phyloP scores from a whole-genome alignment of 2,329 filamentous ascomycete species.

The Botrytis squamosa region DNA sequence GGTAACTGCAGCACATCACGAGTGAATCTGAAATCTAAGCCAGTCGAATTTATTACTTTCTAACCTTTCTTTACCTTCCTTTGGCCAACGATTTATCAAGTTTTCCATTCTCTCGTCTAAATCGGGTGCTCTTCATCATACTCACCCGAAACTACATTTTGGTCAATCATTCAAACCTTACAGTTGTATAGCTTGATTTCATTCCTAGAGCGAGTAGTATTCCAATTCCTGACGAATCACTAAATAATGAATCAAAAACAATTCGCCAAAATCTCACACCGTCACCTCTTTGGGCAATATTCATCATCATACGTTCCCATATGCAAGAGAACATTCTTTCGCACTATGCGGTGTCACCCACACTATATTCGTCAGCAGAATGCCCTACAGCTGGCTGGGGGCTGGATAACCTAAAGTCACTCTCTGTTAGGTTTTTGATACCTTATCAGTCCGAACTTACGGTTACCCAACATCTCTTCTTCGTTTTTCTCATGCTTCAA shows the following conservation, averaged over 20 bases:
- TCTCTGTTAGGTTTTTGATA: neutral
- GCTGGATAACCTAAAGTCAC: neutral
- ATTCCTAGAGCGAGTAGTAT: neutral
- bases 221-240: neutral
- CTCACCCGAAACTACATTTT: neutral
- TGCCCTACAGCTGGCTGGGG: conserved; percentile 10
- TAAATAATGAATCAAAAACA: neutral
- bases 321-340: conserved; percentile 19
- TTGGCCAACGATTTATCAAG: neutral
- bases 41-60: neutral
- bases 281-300: conserved; percentile 12
- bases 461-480: neutral
- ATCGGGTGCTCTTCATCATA: neutral
- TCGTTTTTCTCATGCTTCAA: neutral
- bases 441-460: neutral
- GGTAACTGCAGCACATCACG: neutral
- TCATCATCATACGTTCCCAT: conserved; percentile 15
- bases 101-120: neutral
- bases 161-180: neutral
- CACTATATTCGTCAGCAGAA: conserved; percentile 9
- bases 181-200: neutral
- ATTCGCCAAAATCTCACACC: conserved; percentile 11
- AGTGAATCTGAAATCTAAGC: neutral
- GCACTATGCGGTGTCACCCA: neutral
- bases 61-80: neutral